Conservation (phyloP, 306 rosid species). For the Mimosa pudica region DNA sequence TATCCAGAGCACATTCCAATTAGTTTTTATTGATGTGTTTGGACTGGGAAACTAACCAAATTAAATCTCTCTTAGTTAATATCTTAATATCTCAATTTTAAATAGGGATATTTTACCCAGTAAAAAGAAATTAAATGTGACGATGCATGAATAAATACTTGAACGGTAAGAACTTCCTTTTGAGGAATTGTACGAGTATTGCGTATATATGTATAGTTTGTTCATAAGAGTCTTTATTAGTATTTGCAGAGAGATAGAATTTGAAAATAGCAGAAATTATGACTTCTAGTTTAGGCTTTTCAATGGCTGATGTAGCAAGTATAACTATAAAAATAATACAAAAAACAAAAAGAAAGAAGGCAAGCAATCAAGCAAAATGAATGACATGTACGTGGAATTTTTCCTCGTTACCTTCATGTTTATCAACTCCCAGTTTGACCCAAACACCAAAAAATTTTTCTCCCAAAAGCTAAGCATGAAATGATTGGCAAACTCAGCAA, state of each 20-base stretch:
- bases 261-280: background rate
- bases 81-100: no score
- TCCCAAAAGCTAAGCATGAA: background rate
- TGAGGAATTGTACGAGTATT: background rate
- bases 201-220: background rate
- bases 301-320: constrained; percentile 2
- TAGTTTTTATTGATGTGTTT: no score
- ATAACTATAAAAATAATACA: background rate
- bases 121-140: no score
- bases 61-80: no score
- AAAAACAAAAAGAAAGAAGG: no score
- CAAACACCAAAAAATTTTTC: background rate
- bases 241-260: background rate
- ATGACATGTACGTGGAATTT: constrained; percentile 8
- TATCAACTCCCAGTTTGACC: constrained; percentile 17
- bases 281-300: background rate
- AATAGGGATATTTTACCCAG: no score
- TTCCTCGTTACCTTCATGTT: background rate
- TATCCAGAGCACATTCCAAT: no score
- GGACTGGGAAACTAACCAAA: no score
- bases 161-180: no score
- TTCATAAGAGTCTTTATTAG: background rate
- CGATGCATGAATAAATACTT: no score
- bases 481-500: background rate
- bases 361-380: background rate